phyloP scores from a whole-genome alignment of 2,329 filamentous ascomycete genomes.

The Nemania serpens region DNA sequence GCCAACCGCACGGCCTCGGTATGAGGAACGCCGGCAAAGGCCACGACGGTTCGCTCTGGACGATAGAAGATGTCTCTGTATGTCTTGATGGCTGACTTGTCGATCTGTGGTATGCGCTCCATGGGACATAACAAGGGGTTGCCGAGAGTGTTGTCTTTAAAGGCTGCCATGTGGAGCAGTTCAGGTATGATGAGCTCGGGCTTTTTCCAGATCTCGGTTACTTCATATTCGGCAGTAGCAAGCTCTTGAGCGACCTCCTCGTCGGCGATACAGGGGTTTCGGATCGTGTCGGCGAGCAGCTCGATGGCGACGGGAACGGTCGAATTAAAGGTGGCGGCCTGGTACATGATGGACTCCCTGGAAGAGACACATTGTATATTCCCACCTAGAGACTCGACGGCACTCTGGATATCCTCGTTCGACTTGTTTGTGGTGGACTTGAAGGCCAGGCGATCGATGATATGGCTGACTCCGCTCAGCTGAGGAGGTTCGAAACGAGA shows the following conservation, averaged over 20 bases:
- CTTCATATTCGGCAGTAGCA: constrained; percentile 91
- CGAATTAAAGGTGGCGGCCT: constrained; percentile 95
- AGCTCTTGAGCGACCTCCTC: constrained; percentile 87
- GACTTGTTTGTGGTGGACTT: constrained; percentile 77
- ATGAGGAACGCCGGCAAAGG: constrained; percentile 91
- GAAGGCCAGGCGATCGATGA: constrained; percentile 94
- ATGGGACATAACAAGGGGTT: constrained; percentile 91
- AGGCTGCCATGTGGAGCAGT: constrained; percentile 92
- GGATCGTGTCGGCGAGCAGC: constrained; percentile 90
- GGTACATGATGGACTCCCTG: constrained; percentile 97
- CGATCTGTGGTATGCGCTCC: constrained; percentile 77
- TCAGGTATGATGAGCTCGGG: constrained; percentile 95
- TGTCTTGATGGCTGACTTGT: constrained; percentile 71
- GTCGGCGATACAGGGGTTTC: constrained; percentile 81
- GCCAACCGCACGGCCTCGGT: constrained; percentile 76
- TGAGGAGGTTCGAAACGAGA: constrained; percentile 89
- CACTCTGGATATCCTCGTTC: constrained; percentile 84
- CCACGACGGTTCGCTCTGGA: constrained; percentile 90
- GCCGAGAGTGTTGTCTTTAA: constrained; percentile 93
- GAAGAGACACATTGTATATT: constrained; percentile 98
- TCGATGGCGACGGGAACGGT: constrained; percentile 82
- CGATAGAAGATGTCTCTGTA: constrained; percentile 85
- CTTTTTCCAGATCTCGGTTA: constrained; percentile 96
- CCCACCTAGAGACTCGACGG: constrained; percentile 85
- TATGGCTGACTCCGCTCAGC: constrained; percentile 89